Evolutionary conservation across 1,284 basidiomycete genomes (phyloP), one percentile per base, ranked within the genome.

Genomic region (Quambalaria eucalypti): DNA sequence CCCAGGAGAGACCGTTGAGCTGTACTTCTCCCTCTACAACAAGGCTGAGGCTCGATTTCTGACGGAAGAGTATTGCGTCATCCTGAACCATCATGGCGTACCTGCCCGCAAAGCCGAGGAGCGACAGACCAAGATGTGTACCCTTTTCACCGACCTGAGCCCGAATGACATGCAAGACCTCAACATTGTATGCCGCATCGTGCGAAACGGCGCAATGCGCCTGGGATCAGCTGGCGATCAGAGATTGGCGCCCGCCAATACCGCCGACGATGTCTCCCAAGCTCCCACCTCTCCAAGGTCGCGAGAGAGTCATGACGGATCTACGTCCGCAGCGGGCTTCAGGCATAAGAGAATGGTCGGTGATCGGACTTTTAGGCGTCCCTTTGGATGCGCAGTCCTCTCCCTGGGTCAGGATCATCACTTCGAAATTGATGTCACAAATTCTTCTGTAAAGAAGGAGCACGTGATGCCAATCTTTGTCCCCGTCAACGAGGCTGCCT

Each of bases 1-100:
- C 0, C 86, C 90, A 0, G 91, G 90, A 14, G 92, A 97, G 76
- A 87, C 87, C 0, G 87, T 85, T 4, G 92, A 98, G 74, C 83
- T 98, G 4, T 91, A 87, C 76, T 95, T 97, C 77, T 90, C 90
- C 2, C 81, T 98, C 4, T 97, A 89, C 81, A 88, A 87, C 77
- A 87, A 87, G 68, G 81, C 83, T 48, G 87, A 88, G 51, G 69
- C 69, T 7, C 85, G 87, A 39, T 96, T 95, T 76, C 82, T 97
- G 46, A 93, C 90, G 0, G 93, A 98, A 76, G 93, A 97, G 23
- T 95, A 87, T 72, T 92, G 88, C 69, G 85, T 85, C 19, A 79
- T 93, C 36, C 82, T 97, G 28, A 92, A 93, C 74, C 88, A 92
- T 77, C 88, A 91, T 58, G 92, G 92, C 8, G 86, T 87, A 25